Evolutionary conservation across 129 eudicot species (phyloP).

Genomic region (Escallonia rubra): DNA sequence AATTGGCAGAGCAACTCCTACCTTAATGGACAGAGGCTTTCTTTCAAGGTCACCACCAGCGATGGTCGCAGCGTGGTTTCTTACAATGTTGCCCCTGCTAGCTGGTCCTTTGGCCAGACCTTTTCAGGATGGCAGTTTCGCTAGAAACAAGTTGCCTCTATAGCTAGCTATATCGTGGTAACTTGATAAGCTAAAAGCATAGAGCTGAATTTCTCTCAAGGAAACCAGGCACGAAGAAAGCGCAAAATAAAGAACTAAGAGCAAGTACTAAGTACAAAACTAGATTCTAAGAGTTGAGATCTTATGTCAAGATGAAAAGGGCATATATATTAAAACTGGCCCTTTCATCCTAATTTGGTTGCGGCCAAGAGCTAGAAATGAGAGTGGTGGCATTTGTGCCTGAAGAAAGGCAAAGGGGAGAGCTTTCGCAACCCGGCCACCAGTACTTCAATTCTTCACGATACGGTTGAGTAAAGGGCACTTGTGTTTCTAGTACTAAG

Average conservation of each 20-base stretch:
- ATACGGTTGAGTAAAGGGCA: not conserved
- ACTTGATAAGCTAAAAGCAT: not conserved
- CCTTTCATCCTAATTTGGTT: not conserved
- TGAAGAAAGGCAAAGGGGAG: not conserved
- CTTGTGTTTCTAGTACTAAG: not conserved
- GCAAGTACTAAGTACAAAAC: not conserved
- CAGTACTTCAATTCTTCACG: not conserved
- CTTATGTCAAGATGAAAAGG: not conserved
- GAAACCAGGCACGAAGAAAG: too few species aligned
- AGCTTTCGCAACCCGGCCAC: not conserved
- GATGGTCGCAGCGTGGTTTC: slow-evolving; percentile 36
- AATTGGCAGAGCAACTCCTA: slow-evolving; percentile 38
- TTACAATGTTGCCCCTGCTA: slow-evolving; percentile 24
- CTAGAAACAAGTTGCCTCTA: not conserved
- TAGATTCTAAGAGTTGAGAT: not conserved
- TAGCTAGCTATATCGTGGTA: not conserved
- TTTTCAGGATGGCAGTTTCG: slow-evolving; percentile 27
- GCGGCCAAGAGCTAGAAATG: too few species aligned
- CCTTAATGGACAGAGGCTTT: slow-evolving; percentile 30
- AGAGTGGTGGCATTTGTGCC: not conserved
- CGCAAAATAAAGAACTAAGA: not conserved
- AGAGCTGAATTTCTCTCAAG: too few species aligned
- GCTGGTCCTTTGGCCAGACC: slow-evolving; percentile 40
- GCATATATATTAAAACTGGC: not conserved
- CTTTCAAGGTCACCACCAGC: slow-evolving; percentile 33